Percentiles rank a stretch among this genome's conserved stretches.
These are phyloP conservation scores for Meira miltonrushii DNA, from an alignment of 1,284 basidiomycete species.

Conservation along the genomic window DNA sequence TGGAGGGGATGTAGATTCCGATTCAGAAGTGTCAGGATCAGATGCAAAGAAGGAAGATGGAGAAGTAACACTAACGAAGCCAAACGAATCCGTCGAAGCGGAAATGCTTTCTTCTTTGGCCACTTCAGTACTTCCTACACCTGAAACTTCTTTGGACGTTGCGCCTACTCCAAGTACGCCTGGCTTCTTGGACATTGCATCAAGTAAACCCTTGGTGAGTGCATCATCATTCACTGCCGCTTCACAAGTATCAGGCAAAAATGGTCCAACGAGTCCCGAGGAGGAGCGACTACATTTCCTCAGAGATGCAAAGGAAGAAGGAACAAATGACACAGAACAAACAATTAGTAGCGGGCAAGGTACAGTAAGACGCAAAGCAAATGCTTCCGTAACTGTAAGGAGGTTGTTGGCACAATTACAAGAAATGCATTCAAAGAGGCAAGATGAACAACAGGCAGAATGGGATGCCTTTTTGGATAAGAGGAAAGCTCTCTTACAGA, in stretches of 20 bases:
- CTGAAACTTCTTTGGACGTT: too few species aligned
- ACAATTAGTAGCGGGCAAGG: background rate
- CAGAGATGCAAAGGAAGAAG: background rate
- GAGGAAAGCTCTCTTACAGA: slow-evolving; percentile 55
- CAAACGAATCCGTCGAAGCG: slow-evolving; percentile 8
- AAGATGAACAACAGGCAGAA: slow-evolving; percentile 66
- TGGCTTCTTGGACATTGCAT: slow-evolving; percentile 29
- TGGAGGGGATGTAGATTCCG: slow-evolving; percentile 13
- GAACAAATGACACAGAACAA: too few species aligned
- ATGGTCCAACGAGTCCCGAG: slow-evolving; percentile 26
- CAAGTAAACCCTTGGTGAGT: slow-evolving; percentile 50
- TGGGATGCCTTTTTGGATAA: slow-evolving; percentile 83
- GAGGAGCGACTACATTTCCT: slow-evolving; percentile 15
- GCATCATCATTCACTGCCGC: slow-evolving; percentile 32
- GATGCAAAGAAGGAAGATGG: slow-evolving; percentile 30
- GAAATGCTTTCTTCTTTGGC: too few species aligned
- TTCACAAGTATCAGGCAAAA: slow-evolving; percentile 21
- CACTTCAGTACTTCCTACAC: background rate
- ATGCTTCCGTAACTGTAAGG: slow-evolving; percentile 67
- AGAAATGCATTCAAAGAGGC: slow-evolving; percentile 76
- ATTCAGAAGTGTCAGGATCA: slow-evolving; percentile 15
- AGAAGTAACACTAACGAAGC: slow-evolving; percentile 28
- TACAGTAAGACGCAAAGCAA: slow-evolving; percentile 12
- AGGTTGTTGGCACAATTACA: slow-evolving; percentile 73
- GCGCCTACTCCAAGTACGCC: background rate